Conservation (phyloP, 805 yeast genomes). For the Teunomyces gatunensis region DNA sequence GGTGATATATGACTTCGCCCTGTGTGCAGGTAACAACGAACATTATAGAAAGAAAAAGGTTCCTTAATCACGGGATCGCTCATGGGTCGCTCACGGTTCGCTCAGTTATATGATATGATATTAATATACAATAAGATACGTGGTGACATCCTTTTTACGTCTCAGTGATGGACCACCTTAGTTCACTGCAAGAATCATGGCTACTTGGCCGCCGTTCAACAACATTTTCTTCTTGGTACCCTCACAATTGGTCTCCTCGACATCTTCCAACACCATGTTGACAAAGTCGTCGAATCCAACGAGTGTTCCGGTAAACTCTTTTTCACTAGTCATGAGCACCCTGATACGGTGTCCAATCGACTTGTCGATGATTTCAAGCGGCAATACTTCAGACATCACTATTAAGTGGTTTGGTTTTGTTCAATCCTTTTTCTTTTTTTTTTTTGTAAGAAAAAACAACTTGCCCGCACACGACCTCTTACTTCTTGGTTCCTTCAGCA, state of each 20-base stretch:
- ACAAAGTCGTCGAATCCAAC: conserved; percentile 96
- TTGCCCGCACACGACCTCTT: no score
- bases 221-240: conserved; percentile 56
- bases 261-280: conserved; percentile 84
- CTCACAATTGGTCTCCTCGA: conserved; percentile 53
- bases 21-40: neutral
- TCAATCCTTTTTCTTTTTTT: no score
- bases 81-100: no score
- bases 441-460: no score
- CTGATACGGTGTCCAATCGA: conserved; percentile 78
- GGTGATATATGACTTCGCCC: neutral
- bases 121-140: neutral
- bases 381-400: conserved; percentile 38
- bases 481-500: neutral
- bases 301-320: conserved; percentile 85
- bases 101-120: neutral
- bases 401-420: no score
- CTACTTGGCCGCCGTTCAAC: conserved; percentile 68
- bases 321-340: conserved; percentile 60
- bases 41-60: no score
- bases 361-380: conserved; percentile 84
- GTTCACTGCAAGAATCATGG: conserved; percentile 47
- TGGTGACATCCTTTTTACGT: neutral
- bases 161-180: neutral
- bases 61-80: no score